These are phyloP conservation scores for Asterochloris sp. DNA, from an alignment of 139 green algal genomes.

Conservation along the genomic window DNA sequence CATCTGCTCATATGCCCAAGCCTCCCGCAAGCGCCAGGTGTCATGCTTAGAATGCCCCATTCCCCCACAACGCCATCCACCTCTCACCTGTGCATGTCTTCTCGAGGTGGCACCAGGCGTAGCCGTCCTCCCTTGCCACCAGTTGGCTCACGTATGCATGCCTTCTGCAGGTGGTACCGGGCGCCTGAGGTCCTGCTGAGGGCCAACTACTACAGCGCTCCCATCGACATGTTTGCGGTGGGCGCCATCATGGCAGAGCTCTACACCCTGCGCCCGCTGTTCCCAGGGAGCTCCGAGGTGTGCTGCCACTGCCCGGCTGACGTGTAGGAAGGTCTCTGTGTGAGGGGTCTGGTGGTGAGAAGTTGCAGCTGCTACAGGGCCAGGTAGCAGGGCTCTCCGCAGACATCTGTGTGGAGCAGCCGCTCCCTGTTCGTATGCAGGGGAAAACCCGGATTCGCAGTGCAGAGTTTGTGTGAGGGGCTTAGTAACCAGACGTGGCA, in stretches of 20 bases:
- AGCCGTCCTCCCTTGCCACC: no score
- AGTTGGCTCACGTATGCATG: not conserved
- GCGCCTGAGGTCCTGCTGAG: constrained; percentile 88
- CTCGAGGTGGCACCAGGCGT: no score
- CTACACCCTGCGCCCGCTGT: constrained; percentile 91
- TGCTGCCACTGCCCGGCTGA: not conserved
- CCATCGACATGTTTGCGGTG: constrained; percentile 94
- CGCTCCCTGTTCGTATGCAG: not conserved
- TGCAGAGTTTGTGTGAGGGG: no score
- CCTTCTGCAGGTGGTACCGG: constrained; percentile 21
- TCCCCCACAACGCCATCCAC: no score
- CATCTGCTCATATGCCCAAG: no score
- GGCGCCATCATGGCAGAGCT: constrained; percentile 95
- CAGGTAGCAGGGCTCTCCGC: no score
- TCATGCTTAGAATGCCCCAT: no score
- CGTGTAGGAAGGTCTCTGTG: not conserved
- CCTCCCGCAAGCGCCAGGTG: no score
- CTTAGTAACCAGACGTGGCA: no score
- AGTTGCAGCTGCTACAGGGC: not conserved
- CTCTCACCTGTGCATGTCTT: no score
- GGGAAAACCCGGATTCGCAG: not conserved
- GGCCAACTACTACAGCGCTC: constrained; percentile 74
- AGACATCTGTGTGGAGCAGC: not conserved
- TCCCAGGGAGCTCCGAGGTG: constrained; percentile 69
- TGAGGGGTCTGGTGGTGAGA: not conserved